These are phyloP conservation scores for Pseudogymnoascus sp. DNA, from an alignment of 2,329 filamentous ascomycete species.

Conservation along the genomic window DNA sequence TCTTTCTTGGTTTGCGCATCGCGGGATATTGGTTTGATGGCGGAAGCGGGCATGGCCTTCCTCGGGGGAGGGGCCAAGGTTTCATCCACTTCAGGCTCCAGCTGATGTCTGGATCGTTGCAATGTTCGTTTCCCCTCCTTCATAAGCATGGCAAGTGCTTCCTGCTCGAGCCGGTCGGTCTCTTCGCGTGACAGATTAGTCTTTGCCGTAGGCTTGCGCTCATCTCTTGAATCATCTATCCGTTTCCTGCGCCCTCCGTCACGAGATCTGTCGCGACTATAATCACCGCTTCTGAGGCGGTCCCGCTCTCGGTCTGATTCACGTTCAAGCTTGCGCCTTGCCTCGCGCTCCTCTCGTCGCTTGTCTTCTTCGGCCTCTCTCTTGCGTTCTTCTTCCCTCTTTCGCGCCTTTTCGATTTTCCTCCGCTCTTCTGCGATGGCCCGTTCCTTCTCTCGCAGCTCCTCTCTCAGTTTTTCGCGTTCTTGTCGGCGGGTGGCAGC, in stretches of 20 bases:
- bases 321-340: slow-evolving; percentile 24
- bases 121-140: slow-evolving; percentile 28
- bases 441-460: slow-evolving; percentile 50
- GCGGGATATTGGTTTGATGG: slow-evolving; percentile 28
- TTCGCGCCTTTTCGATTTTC: slow-evolving; percentile 47
- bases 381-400: slow-evolving; percentile 44
- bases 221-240: slow-evolving; percentile 1
- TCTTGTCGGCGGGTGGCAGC: slow-evolving; percentile 53
- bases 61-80: slow-evolving; percentile 29
- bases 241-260: slow-evolving; percentile 13
- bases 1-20: slow-evolving; percentile 22
- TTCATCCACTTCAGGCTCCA: slow-evolving; percentile 30
- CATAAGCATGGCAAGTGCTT: slow-evolving; percentile 30
- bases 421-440: slow-evolving; percentile 56
- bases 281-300: slow-evolving; percentile 22
- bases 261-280: slow-evolving; percentile 3
- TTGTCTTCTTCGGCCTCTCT: slow-evolving; percentile 40
- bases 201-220: slow-evolving; percentile 14
- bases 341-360: slow-evolving; percentile 31
- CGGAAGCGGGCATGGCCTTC: slow-evolving; percentile 28
- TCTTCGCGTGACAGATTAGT: slow-evolving; percentile 28
- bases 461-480: slow-evolving; percentile 55
- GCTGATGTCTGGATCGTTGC: slow-evolving; percentile 27
- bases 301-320: slow-evolving; percentile 19
- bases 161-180: slow-evolving; percentile 26